Evolutionary conservation across 441 rosid genomes (phyloP), one percentile per base, ranked within the genome.

Genomic region (Dalechampia spathulata): DNA sequence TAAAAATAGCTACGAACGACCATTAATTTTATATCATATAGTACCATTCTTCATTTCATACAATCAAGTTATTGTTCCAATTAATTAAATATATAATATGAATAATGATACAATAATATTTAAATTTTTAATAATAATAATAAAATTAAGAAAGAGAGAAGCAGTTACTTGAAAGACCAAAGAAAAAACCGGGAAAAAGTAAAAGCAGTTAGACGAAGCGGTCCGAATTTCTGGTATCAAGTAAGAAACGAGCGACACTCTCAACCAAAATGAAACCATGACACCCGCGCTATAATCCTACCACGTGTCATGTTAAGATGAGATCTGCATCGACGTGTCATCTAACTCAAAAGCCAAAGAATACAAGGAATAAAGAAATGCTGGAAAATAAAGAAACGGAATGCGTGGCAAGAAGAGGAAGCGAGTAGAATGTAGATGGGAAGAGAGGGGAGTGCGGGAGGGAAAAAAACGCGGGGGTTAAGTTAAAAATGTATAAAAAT

Each of bases 401-500:
- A 30, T 3, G 4, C 34, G 8, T 43, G 60, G 39, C 51, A 0
- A 15, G 5, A 7, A 3, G 1, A 0, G 0, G 15, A 21, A 30
- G 42, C 7, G 51, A 44, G 42, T 43, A 57, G 1, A 4, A 10
- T 0, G 1, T 4, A 3, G 5, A 16, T 0, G 0, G 32, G 22
- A 46, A 13, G n/a, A 5, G 19, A 11, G 34, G 52, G 26, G 17
- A 22, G 52, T 47, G 36, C 19, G 11, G 2, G 7, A 13, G 7
- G 38, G n/a, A 42, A 27, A 23, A 55, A 46, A 57, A 57, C 62
- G 53, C 52, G 62, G 34, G 34, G 19, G 17, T 28, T n/a, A 44
- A 32, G 21, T 13, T 8, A 8, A 30, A 26, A 16, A 37, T 25
- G 11, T 6, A 3, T 2, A 43, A 21, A 15, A 21, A 43, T 16